phyloP scores from a whole-genome alignment of 2,329 filamentous ascomycete genomes.

The Aulographum hederae region DNA sequence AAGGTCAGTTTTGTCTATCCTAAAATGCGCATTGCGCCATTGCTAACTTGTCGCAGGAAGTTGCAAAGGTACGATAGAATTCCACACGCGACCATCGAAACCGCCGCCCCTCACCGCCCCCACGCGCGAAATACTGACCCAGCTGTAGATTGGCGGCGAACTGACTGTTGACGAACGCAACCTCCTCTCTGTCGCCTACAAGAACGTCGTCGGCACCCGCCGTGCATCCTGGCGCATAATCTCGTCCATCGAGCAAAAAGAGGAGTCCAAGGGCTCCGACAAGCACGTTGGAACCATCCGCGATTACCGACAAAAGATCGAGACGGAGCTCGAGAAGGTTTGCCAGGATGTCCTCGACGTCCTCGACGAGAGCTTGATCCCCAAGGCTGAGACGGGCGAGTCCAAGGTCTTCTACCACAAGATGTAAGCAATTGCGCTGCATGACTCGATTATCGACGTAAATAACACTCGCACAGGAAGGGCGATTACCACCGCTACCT shows the following conservation, averaged over 20 bases:
- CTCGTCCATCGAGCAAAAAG: conserved; percentile 99
- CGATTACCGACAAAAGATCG: conserved; percentile 97
- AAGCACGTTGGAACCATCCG: conserved; percentile 89
- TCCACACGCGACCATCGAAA: not conserved
- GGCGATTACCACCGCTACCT: conserved; percentile 94
- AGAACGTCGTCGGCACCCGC: conserved; percentile 97
- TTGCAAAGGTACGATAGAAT: conserved; percentile 59
- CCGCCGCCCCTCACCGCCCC: not conserved
- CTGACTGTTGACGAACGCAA: conserved; percentile 60
- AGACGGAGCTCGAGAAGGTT: conserved; percentile 90
- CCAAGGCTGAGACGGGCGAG: conserved; percentile 89
- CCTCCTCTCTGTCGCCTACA: conserved; percentile 96
- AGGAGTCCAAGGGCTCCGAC: conserved; percentile 95
- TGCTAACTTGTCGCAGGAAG: conserved; percentile 44
- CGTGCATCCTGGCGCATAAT: conserved; percentile 99
- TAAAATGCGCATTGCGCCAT: not conserved
- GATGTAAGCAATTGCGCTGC: conserved; percentile 50
- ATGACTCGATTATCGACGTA: conserved; percentile 1
- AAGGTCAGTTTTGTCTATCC: conserved; percentile 40
- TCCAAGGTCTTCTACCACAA: conserved; percentile 99
- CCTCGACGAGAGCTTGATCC: conserved; percentile 81
- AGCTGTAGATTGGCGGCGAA: conserved; percentile 41
- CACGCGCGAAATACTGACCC: not conserved
- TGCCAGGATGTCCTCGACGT: conserved; percentile 97
- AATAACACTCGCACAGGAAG: no score